Conservation (phyloP, 192 early-diverging fungal species). For the Backusella tuberculispora region DNA sequence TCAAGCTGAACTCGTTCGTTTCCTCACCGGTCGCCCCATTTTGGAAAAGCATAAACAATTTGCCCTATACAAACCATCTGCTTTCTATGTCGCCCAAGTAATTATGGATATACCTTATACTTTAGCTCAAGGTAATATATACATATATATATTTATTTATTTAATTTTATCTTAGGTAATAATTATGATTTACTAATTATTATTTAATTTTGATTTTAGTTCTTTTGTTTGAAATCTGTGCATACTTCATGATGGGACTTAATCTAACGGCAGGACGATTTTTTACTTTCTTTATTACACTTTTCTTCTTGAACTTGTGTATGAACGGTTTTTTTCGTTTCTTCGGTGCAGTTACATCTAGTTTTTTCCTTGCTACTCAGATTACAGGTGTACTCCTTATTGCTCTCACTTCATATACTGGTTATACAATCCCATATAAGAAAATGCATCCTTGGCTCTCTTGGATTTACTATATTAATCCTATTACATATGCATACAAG, state of each 20-base stretch:
- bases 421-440: constrained; percentile 64
- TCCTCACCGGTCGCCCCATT: constrained; percentile 71
- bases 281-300: constrained; percentile 54
- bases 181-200: neutral
- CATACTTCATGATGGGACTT: constrained; percentile 61
- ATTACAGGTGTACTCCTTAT: constrained; percentile 57
- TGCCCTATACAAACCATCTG: constrained; percentile 67
- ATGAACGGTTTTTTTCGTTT: constrained; percentile 65
- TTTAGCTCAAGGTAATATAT: constrained; percentile 50
- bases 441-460: constrained; percentile 64
- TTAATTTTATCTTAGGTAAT: too few species aligned
- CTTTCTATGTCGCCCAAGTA: constrained; percentile 57
- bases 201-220: constrained; percentile 51
- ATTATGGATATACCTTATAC: constrained; percentile 54
- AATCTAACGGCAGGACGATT: constrained; percentile 45
- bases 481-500: constrained; percentile 61
- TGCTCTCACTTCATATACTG: constrained; percentile 56
- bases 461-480: constrained; percentile 69
- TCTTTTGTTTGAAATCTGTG: constrained; percentile 53
- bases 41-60: constrained; percentile 79
- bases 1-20: constrained; percentile 71
- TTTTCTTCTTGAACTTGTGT: constrained; percentile 57
- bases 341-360: constrained; percentile 52
- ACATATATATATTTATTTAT: constrained; percentile 61
- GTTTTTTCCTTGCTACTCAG: constrained; percentile 56